Conservation (phyloP, 345 rosid genomes). For the Passiflora organensis region DNA sequence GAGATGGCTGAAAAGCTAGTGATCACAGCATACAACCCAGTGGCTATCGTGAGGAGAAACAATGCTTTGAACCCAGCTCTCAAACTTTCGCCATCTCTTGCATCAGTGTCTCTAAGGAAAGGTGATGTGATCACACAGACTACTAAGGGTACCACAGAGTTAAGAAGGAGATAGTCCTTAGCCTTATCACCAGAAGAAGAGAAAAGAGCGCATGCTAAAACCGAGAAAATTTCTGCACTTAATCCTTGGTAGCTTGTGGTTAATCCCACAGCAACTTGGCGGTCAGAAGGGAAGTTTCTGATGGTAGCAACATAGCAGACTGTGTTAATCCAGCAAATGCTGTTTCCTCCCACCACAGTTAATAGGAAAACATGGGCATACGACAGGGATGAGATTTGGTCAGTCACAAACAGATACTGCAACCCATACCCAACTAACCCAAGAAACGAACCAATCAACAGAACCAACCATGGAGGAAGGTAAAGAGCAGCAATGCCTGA, state of each 20-base stretch:
- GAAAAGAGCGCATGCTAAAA: slow-evolving; percentile 40
- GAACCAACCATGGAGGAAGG: slow-evolving; percentile 72
- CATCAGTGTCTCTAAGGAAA: no score
- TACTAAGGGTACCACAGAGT: no score
- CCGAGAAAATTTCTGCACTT: slow-evolving; percentile 72
- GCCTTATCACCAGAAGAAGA: no score
- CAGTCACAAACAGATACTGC: slow-evolving; percentile 59
- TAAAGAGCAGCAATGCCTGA: slow-evolving; percentile 72
- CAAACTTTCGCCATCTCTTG: no score
- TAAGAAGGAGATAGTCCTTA: no score
- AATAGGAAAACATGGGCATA: slow-evolving; percentile 54
- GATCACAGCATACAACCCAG: no score
- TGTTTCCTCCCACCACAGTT: slow-evolving; percentile 75
- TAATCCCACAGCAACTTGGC: slow-evolving; percentile 73
- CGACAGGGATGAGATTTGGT: slow-evolving; percentile 38
- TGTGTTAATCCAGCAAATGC: slow-evolving; percentile 97
- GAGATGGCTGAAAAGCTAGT: no score
- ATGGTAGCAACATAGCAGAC: slow-evolving; percentile 59
- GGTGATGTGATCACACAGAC: no score
- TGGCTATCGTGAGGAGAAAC: no score
- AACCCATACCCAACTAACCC: slow-evolving; percentile 73
- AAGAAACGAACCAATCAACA: slow-evolving; percentile 56
- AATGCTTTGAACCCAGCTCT: no score
- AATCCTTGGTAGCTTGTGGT: slow-evolving; percentile 71
- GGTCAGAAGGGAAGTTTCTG: slow-evolving; percentile 43